Conservation (phyloP, 108 stramenopile species). For the Nitzschia sp. region DNA sequence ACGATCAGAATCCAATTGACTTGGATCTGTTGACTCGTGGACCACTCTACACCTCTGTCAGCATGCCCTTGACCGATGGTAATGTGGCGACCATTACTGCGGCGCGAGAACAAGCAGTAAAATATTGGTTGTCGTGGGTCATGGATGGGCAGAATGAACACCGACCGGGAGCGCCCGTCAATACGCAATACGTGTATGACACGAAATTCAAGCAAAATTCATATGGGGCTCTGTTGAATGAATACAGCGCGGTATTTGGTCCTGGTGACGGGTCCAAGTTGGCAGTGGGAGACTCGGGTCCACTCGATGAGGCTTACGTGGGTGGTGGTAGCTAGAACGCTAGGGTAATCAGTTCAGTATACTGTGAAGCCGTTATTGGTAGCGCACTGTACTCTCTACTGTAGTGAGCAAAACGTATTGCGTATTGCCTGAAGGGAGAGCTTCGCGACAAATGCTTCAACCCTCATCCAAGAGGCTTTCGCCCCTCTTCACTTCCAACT, state of each 20-base stretch:
- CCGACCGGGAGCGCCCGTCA: conserved; percentile 75
- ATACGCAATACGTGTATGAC: conserved; percentile 82
- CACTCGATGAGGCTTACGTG: conserved; percentile 85
- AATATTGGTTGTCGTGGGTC: conserved; percentile 70
- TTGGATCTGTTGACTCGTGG: conserved; percentile 65
- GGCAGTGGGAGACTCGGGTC: conserved; percentile 78
- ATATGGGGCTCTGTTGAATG: conserved; percentile 62
- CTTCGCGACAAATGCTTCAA: too few species aligned
- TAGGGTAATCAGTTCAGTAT: too few species aligned
- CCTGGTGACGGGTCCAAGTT: conserved; percentile 57
- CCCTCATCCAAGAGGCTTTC: too few species aligned
- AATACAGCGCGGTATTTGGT: conserved; percentile 56
- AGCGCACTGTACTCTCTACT: too few species aligned
- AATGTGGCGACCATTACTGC: conserved; percentile 56
- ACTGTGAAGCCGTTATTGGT: too few species aligned
- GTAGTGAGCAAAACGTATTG: too few species aligned
- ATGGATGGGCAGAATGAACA: conserved; percentile 51
- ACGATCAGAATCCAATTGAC: conserved; percentile 22
- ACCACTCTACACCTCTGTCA: conserved; percentile 49
- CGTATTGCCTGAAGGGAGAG: too few species aligned
- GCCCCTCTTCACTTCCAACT: too few species aligned
- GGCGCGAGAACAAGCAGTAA: conserved; percentile 58
- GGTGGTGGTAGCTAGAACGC: conserved; percentile 79
- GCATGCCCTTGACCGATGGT: conserved; percentile 62
- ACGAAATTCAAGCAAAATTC: conserved; percentile 72